A percentile compares a stretch with the other conserved stretches of the same genome.
Evolutionary conservation across 1,284 basidiomycete species (phyloP).

Genomic region (Puccinia brachypodii): DNA sequence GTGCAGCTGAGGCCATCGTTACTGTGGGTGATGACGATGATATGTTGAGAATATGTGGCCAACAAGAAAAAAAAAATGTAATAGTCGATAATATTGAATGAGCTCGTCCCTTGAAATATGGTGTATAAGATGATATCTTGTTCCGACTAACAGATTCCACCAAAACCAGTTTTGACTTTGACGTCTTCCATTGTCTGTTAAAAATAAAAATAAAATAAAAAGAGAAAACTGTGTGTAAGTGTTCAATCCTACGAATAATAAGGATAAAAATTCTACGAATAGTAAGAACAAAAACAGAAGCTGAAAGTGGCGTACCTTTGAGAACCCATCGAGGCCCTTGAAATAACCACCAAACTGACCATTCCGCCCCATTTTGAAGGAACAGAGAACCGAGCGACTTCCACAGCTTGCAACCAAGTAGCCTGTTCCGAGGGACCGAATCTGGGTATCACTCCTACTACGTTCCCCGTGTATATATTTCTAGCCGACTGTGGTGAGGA

Average conservation of each 20-base stretch:
- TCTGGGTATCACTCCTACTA: neutral
- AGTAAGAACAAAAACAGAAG: neutral
- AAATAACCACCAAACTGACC: conserved; percentile 51
- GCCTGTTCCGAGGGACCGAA: neutral
- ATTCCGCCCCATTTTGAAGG: conserved; percentile 30
- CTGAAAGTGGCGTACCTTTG: conserved; percentile 69
- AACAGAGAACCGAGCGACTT: neutral
- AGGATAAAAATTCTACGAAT: neutral
- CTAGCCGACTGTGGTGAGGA: neutral
- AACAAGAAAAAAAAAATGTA: neutral
- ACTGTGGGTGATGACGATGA: conserved; percentile 59
- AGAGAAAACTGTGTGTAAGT: conserved; percentile 43
- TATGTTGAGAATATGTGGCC: conserved; percentile 13
- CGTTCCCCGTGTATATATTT: neutral
- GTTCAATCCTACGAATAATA: neutral
- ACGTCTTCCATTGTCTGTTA: conserved; percentile 91
- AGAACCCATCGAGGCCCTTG: conserved; percentile 83
- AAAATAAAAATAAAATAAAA: conserved; percentile 37
- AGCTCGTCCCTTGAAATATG: neutral
- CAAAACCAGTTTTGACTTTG: conserved; percentile 92
- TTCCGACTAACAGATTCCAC: conserved; percentile 75
- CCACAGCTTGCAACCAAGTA: neutral
- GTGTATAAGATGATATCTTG: neutral
- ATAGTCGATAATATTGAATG: conserved; percentile 22
- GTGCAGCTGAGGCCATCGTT: conserved; percentile 84